These are phyloP conservation scores for Davidsoniella australis DNA, from an alignment of 2,329 filamentous ascomycete genomes.

Conservation along the genomic window DNA sequence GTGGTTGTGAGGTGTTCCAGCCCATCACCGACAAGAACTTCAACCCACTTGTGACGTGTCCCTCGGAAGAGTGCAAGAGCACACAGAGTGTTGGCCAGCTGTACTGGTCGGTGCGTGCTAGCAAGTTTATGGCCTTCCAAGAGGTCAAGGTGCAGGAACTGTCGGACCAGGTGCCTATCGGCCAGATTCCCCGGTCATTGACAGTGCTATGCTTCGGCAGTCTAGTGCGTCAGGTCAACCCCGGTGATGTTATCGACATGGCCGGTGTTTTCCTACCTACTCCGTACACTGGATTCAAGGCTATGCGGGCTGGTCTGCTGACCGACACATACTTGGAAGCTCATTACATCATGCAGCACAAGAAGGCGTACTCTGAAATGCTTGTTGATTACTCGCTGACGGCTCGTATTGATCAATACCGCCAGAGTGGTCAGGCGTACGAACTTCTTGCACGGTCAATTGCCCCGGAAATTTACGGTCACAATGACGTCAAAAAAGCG, in stretches of 20 bases:
- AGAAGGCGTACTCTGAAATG: slow-evolving; percentile 93
- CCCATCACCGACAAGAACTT: slow-evolving; percentile 84
- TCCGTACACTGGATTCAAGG: slow-evolving; percentile 97
- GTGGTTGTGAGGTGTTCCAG: slow-evolving; percentile 94
- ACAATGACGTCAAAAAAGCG: slow-evolving; percentile 95
- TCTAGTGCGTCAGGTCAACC: slow-evolving; percentile 72
- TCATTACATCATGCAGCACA: slow-evolving; percentile 86
- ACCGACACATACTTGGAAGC: slow-evolving; percentile 96
- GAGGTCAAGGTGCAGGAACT: slow-evolving; percentile 98
- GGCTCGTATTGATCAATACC: slow-evolving; percentile 69
- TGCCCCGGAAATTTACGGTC: slow-evolving; percentile 90
- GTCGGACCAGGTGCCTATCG: slow-evolving; percentile 97
- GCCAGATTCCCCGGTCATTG: slow-evolving; percentile 83
- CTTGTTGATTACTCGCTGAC: slow-evolving; percentile 64
- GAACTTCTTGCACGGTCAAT: slow-evolving; percentile 92
- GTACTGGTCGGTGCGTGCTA: slow-evolving; percentile 85
- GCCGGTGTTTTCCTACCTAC: slow-evolving; percentile 93
- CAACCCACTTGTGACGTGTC: slow-evolving; percentile 69
- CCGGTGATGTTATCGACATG: slow-evolving; percentile 85
- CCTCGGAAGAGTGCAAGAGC: slow-evolving; percentile 72
- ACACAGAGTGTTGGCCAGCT: slow-evolving; percentile 91
- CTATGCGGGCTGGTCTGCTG: slow-evolving; percentile 85
- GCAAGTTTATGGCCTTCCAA: slow-evolving; percentile 94
- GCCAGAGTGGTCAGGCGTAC: slow-evolving; percentile 78
- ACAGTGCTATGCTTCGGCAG: slow-evolving; percentile 82